phyloP scores from a whole-genome alignment of 2,329 filamentous ascomycete species.

The Talaromyces islandicus region DNA sequence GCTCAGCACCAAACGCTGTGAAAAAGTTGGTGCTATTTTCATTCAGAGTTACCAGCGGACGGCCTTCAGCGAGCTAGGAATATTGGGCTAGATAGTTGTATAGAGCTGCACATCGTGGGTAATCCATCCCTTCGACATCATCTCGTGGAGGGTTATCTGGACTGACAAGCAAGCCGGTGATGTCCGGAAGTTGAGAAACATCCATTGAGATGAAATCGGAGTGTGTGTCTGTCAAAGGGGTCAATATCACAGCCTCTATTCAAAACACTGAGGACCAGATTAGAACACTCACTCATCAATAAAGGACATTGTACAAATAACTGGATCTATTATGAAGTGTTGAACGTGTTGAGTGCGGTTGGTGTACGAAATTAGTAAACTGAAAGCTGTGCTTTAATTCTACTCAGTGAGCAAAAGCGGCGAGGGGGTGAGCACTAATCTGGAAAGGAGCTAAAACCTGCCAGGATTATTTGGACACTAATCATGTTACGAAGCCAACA shows the following conservation, averaged over 20 bases:
- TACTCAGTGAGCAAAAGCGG: too few species aligned
- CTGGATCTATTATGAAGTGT: too few species aligned
- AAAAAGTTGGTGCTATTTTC: too few species aligned
- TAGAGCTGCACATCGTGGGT: conserved; percentile 13
- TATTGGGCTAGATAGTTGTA: conserved; percentile 17
- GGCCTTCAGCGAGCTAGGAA: conserved; percentile 12
- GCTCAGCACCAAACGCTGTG: conserved; percentile 4
- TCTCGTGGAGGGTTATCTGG: conserved; percentile 3
- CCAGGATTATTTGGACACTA: too few species aligned
- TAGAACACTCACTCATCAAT: too few species aligned
- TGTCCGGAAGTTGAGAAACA: conserved; percentile 11
- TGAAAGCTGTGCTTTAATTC: too few species aligned
- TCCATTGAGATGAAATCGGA: conserved; percentile 11
- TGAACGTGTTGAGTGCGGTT: too few species aligned
- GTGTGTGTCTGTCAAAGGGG: conserved; percentile 7
- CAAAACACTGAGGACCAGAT: not conserved
- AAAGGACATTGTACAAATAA: too few species aligned
- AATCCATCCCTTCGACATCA: conserved; percentile 8
- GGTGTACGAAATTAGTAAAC: too few species aligned
- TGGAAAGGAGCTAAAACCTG: too few species aligned
- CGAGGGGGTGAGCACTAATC: too few species aligned
- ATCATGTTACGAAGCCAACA: too few species aligned
- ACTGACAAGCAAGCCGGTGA: conserved; percentile 10
- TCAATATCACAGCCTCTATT: conserved; percentile 1
- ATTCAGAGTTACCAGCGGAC: conserved; percentile 8